Conservation (phyloP, 2,329 filamentous ascomycete species). For the Eutypa lata region DNA sequence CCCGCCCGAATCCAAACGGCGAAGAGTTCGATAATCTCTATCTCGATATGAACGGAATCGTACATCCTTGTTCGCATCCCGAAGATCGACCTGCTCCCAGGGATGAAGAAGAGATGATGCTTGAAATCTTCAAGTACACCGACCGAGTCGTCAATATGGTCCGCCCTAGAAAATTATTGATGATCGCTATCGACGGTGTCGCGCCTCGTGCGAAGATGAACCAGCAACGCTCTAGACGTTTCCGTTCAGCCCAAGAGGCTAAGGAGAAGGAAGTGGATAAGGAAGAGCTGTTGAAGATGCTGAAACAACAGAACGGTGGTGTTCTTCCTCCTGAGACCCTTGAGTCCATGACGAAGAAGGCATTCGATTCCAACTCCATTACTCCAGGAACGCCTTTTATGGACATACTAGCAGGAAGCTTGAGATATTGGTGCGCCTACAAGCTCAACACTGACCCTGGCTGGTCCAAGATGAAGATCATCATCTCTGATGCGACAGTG, state of each 20-base stretch:
- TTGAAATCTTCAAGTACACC: conserved; percentile 98
- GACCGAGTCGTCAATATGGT: conserved; percentile 99
- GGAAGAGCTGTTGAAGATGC: conserved; percentile 78
- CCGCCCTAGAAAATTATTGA: conserved; percentile 87
- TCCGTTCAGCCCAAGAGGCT: conserved; percentile 90
- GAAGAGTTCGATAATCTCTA: conserved; percentile 98
- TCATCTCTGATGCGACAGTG: conserved; percentile 97
- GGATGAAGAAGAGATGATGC: conserved; percentile 99
- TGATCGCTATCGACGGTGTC: conserved; percentile 98
- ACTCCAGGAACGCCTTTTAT: conserved; percentile 98
- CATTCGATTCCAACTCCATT: conserved; percentile 84
- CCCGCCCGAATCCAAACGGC: conserved; percentile 86
- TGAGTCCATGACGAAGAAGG: conserved; percentile 72
- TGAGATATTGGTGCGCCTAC: conserved; percentile 96
- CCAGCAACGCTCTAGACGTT: conserved; percentile 93
- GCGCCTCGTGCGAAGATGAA: conserved; percentile 99
- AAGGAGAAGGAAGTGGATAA: conserved; percentile 92
- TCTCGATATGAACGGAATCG: conserved; percentile 99
- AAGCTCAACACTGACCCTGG: conserved; percentile 95
- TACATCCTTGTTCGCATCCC: conserved; percentile 96
- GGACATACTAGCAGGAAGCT: conserved; percentile 85
- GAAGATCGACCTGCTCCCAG: conserved; percentile 88
- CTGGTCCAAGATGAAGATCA: conserved; percentile 94
- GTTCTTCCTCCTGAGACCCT: conserved; percentile 58
- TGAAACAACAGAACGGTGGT: conserved; percentile 74